Conservation (phyloP, 192 early-diverging fungal genomes). For the Dissophora ornata region DNA sequence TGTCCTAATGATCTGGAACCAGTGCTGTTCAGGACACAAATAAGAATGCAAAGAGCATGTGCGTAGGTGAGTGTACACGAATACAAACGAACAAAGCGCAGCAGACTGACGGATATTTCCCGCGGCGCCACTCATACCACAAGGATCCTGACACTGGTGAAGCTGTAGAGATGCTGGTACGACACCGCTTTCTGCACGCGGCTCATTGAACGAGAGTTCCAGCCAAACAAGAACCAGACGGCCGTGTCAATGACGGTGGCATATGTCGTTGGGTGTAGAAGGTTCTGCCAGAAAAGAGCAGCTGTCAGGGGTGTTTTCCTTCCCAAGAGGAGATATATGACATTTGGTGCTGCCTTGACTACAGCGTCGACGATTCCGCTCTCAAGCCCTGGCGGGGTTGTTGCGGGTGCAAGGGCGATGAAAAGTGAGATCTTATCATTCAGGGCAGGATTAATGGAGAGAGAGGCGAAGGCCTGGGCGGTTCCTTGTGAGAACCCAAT, state of each 20-base stretch:
- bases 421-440: conserved; percentile 91
- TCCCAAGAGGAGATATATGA: conserved; percentile 90
- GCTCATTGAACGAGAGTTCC: conserved; percentile 77
- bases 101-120: neutral
- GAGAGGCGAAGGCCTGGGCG: conserved; percentile 86
- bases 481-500: conserved; percentile 98
- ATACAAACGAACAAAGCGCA: too few relatives aligned
- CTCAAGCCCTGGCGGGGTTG: conserved; percentile 84
- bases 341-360: conserved; percentile 84
- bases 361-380: conserved; percentile 85
- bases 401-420: conserved; percentile 91
- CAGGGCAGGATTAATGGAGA: conserved; percentile 81
- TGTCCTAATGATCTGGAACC: conserved; percentile 95
- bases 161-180: conserved; percentile 90
- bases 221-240: conserved; percentile 85
- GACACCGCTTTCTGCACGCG: conserved; percentile 78
- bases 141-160: conserved; percentile 88
- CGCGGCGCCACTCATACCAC: conserved; percentile 64
- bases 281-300: conserved; percentile 85
- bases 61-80: too few relatives aligned
- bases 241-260: conserved; percentile 78
- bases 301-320: conserved; percentile 83
- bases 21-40: conserved; percentile 63
- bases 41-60: neutral
- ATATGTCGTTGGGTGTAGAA: conserved; percentile 80